Evolutionary conservation across 225 moss, liverwort and hornwort species (phyloP).

Genomic region (Sphagnum tenellum): DNA sequence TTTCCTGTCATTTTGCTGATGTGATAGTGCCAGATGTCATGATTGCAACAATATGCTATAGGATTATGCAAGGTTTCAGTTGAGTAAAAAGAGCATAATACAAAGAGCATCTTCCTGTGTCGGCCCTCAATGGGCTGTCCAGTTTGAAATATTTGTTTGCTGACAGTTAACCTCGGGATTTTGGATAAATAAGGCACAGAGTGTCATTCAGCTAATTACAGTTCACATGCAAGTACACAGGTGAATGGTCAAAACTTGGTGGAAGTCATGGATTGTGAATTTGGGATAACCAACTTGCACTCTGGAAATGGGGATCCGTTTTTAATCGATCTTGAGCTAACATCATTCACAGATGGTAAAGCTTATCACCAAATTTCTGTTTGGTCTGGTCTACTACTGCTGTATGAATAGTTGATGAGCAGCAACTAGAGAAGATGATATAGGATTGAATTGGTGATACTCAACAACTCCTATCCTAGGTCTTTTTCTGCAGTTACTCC

Average conservation of each 20-base stretch:
- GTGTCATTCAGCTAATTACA: too few species aligned
- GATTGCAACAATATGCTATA: too few species aligned
- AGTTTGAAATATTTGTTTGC: too few species aligned
- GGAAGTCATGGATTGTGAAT: conserved; percentile 41
- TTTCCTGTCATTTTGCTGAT: too few species aligned
- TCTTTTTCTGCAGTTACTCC: too few species aligned
- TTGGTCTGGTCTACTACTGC: not conserved
- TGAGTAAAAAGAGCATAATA: not conserved
- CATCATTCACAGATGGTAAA: conserved; percentile 19
- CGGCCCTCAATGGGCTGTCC: too few species aligned
- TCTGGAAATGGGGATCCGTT: conserved; percentile 34
- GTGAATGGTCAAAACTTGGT: conserved; percentile 47
- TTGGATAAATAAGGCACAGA: too few species aligned
- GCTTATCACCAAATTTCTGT: not conserved
- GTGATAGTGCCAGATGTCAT: too few species aligned
- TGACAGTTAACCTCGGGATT: too few species aligned
- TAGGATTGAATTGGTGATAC: too few species aligned
- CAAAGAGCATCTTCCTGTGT: not conserved
- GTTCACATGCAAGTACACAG: conserved; percentile 7
- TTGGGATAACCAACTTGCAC: conserved; percentile 30
- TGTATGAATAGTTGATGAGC: not conserved
- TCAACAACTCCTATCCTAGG: too few species aligned
- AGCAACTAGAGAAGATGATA: too few species aligned
- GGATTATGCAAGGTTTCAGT: not conserved
- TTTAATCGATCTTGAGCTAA: conserved; percentile 21